Conservation (phyloP, 2,329 filamentous ascomycete species). For the Plenodomus biglobosus region DNA sequence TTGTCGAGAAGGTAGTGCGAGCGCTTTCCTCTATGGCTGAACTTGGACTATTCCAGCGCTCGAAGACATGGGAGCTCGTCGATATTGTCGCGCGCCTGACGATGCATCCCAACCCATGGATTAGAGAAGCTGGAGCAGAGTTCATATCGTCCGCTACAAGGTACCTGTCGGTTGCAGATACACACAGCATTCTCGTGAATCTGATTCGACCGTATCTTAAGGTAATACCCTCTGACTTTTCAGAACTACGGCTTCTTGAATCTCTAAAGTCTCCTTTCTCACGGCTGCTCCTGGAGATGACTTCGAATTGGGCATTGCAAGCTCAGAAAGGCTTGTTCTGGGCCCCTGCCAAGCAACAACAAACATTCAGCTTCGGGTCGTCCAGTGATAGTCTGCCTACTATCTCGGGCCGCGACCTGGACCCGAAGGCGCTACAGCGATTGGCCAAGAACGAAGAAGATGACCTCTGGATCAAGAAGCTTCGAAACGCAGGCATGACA, state of each 20-base stretch:
- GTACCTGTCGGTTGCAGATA: constrained; percentile 76
- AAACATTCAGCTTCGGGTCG: constrained; percentile 67
- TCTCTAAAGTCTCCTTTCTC: constrained; percentile 79
- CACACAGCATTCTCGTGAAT: constrained; percentile 79
- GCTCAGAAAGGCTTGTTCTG: constrained; percentile 83
- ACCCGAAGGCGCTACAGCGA: constrained; percentile 61
- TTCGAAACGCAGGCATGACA: constrained; percentile 80
- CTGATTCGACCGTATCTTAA: constrained; percentile 82
- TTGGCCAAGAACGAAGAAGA: constrained; percentile 84
- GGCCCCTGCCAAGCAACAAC: constrained; percentile 72
- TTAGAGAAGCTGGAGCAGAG: constrained; percentile 82
- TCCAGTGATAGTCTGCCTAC: constrained; percentile 56
- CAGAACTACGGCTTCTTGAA: constrained; percentile 75
- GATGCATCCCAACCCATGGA: constrained; percentile 94
- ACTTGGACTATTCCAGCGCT: constrained; percentile 80
- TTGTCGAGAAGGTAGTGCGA: constrained; percentile 86
- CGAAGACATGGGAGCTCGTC: constrained; percentile 84
- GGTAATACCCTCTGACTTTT: constrained; percentile 66
- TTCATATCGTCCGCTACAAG: constrained; percentile 77
- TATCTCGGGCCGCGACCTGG: constrained; percentile 60
- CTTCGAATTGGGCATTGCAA: constrained; percentile 81
- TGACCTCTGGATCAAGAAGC: constrained; percentile 83
- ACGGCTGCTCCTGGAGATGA: constrained; percentile 79
- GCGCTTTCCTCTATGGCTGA: constrained; percentile 86
- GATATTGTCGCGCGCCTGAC: constrained; percentile 82